Conservation (phyloP, 2,329 filamentous ascomycete species). For the Diaporthe destruens region DNA sequence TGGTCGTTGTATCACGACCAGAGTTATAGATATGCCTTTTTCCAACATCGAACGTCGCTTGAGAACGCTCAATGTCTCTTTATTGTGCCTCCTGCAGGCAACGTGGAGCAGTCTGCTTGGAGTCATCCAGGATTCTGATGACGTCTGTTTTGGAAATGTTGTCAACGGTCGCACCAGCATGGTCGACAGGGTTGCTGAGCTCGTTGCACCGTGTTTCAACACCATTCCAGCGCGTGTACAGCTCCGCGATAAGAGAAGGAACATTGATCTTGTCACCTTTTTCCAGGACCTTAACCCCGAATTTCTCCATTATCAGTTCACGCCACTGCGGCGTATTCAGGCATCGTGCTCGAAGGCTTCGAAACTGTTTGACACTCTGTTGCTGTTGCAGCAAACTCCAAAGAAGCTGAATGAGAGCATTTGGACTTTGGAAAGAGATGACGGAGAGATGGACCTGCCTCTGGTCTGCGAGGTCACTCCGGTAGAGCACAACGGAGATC, state of each 20-base stretch:
- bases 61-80: slow-evolving; percentile 67
- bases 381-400: slow-evolving; percentile 79
- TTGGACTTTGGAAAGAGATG: slow-evolving; percentile 70
- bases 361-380: slow-evolving; percentile 81
- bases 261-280: slow-evolving; percentile 68
- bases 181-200: slow-evolving; percentile 73
- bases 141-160: slow-evolving; percentile 90
- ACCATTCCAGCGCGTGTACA: slow-evolving; percentile 80
- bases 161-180: slow-evolving; percentile 80
- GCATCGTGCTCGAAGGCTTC: slow-evolving; percentile 57
- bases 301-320: slow-evolving; percentile 78
- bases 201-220: slow-evolving; percentile 94
- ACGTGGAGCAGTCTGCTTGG: slow-evolving; percentile 78
- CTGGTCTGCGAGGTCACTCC: slow-evolving; percentile 79
- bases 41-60: slow-evolving; percentile 61
- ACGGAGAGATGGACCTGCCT: slow-evolving; percentile 79
- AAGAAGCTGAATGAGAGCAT: slow-evolving; percentile 67
- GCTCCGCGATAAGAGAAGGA: slow-evolving; percentile 60
- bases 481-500: slow-evolving; percentile 61
- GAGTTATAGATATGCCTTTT: slow-evolving; percentile 54
- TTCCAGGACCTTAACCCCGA: slow-evolving; percentile 74
- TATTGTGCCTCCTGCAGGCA: slow-evolving; percentile 78
- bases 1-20: slow-evolving; percentile 42
- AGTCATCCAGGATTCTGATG: slow-evolving; percentile 65
- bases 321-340: slow-evolving; percentile 80